These are phyloP conservation scores for Stephania japonica DNA, from an alignment of 164 flowering plant species.

Conservation along the genomic window DNA sequence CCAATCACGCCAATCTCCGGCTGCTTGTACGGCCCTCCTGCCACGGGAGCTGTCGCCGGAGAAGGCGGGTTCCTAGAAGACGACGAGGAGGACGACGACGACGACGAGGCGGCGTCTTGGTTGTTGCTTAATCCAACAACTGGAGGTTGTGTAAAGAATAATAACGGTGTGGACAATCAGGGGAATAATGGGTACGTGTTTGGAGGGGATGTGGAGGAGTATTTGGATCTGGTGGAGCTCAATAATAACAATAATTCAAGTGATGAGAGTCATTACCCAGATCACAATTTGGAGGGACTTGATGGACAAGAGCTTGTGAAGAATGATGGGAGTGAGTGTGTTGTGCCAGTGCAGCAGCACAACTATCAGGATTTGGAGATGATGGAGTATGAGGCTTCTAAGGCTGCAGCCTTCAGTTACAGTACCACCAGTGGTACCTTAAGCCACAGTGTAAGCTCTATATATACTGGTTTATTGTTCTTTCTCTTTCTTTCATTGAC, in stretches of 20 bases:
- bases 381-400: slow-evolving; percentile 42
- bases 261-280: slow-evolving; percentile 26
- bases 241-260: slow-evolving; percentile 26
- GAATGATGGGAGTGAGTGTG: slow-evolving; percentile 45
- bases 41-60: neutral
- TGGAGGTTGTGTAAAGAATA: slow-evolving; percentile 24
- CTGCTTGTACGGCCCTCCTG: slow-evolving; percentile 21
- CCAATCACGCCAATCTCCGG: slow-evolving; percentile 38
- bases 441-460: slow-evolving; percentile 26
- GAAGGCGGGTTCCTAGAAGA: slow-evolving; percentile 9
- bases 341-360: slow-evolving; percentile 54
- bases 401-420: slow-evolving; percentile 28
- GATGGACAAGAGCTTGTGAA: slow-evolving; percentile 15
- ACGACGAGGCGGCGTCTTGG: slow-evolving; percentile 76
- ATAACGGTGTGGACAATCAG: slow-evolving; percentile 11
- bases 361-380: slow-evolving; percentile 30
- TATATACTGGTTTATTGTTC: too few relatives aligned
- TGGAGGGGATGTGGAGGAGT: slow-evolving; percentile 62
- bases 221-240: slow-evolving; percentile 57
- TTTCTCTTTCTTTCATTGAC: too few relatives aligned
- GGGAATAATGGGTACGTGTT: slow-evolving; percentile 36
- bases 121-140: slow-evolving; percentile 41
- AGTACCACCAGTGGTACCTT: slow-evolving; percentile 17
- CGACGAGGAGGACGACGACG: slow-evolving; percentile 44
- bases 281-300: slow-evolving; percentile 14